These are phyloP conservation scores for Somion occarium DNA, from an alignment of 1,284 basidiomycete species.

Conservation along the genomic window DNA sequence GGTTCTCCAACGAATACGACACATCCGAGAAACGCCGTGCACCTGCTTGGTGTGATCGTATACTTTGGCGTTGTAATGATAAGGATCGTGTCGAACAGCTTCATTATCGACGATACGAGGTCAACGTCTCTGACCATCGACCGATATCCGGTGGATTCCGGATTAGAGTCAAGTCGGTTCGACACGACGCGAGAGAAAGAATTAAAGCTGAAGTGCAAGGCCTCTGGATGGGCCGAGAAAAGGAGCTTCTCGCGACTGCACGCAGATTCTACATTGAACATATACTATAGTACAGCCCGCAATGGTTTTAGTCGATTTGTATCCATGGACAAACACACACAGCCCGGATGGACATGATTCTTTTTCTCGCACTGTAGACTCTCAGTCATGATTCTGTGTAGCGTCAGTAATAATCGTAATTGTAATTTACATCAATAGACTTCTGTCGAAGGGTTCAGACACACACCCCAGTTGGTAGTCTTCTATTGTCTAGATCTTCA, in stretches of 20 bases:
- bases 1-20: conserved; percentile 76
- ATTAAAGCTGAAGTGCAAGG: conserved; percentile 51
- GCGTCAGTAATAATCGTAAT: background rate
- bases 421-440: background rate
- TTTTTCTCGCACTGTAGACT: background rate
- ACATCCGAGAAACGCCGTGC: conserved; percentile 83
- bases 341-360: background rate
- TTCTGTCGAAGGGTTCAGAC: background rate
- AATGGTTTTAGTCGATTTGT: background rate
- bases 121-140: conserved; percentile 81
- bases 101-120: conserved; percentile 77
- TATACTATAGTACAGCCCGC: background rate
- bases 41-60: conserved; percentile 96
- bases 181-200: conserved; percentile 49
- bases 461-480: no score
- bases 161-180: conserved; percentile 70
- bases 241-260: conserved; percentile 44
- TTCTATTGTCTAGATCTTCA: no score
- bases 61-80: conserved; percentile 75
- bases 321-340: background rate
- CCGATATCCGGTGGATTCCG: conserved; percentile 80
- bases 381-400: background rate
- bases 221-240: conserved; percentile 59
- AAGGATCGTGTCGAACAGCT: conserved; percentile 54
- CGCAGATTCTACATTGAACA: conserved; percentile 44